phyloP scores from a whole-genome alignment of 2,329 filamentous ascomycete species.

The Pezicula carpinea region DNA sequence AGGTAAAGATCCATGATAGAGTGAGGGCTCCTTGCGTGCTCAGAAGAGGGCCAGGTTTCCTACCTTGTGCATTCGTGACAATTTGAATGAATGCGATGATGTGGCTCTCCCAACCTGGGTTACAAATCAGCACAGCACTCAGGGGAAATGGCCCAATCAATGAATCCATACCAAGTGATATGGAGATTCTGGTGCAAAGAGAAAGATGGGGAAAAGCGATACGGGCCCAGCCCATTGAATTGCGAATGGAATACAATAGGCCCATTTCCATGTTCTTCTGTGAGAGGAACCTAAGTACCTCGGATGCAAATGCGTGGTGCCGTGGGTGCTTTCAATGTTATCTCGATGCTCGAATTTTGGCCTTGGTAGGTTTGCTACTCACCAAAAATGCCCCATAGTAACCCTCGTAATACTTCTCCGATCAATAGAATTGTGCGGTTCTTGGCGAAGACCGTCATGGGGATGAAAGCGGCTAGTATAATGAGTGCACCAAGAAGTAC shows the following conservation, averaged over 20 bases:
- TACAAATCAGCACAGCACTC: background rate
- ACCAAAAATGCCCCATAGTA: conserved; percentile 39
- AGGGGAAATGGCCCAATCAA: background rate
- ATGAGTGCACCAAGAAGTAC: conserved; percentile 39
- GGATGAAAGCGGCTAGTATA: conserved; percentile 37
- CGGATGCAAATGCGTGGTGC: conserved; percentile 40
- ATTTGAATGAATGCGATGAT: conserved; percentile 34
- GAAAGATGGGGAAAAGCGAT: conserved; percentile 37
- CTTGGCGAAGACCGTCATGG: conserved; percentile 43
- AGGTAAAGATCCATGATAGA: conserved; percentile 19
- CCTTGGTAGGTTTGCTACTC: no score
- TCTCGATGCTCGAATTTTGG: no score
- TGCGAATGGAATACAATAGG: conserved; percentile 43
- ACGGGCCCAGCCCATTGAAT: conserved; percentile 46
- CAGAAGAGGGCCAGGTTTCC: conserved; percentile 25
- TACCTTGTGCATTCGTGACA: conserved; percentile 2
- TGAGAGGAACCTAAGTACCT: conserved; percentile 37
- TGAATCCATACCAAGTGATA: conserved; percentile 37
- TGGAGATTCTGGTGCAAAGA: conserved; percentile 42
- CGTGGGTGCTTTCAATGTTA: conserved; percentile 28
- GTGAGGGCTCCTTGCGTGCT: conserved; percentile 22
- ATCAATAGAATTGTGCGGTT: conserved; percentile 38
- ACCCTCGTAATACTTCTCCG: conserved; percentile 41
- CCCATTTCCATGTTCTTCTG: conserved; percentile 37
- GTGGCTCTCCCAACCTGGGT: background rate